Base-by-base conservation (phyloP, 495 filamentous ascomycete species). In the Penicillium mononematosum region DNA sequence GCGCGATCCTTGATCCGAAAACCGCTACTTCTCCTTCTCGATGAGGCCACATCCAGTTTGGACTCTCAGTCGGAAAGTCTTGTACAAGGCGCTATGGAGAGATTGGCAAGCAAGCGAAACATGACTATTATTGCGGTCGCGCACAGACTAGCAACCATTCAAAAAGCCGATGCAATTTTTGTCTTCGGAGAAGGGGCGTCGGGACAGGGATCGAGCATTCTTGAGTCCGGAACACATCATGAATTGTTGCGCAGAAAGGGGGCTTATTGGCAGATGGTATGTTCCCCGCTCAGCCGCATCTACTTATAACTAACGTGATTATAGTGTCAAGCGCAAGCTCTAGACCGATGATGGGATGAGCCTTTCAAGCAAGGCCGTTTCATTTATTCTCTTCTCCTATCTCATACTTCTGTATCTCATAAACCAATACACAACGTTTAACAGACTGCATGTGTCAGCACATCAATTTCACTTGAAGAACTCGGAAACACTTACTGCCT, bases 71-170 rank as follows among this genome's bases (percentile, higher is more conserved):
- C 64, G 0, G 78, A 82, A 52, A 63, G 62, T 19, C 34, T 73
- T 4, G 70, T 78, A 0, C 73, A 76, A 44, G 43, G 46, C 4
- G 75, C 68, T 0, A 50, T 78, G 9, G 64, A 72, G 5, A 12
- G 34, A 22, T 17, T 56, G 5, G 65, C 75, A 14, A 80, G 83
- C 4, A 70, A 80, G 5, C 80, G 84, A 55, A 87, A 85, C 12
- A 87, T 91, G 27, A 93, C 85, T 0, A 86, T 86, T 24, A 74
- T 92, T 20, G 86, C 83, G 4, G 83, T 92, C 38, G 89, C 89
- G 20, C 90, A 95, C 69, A 72, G 89, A 1, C 66, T 93, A 46
- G 75, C 78, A 9, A 92, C 88, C 6, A 85, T 93, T 17, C 79
- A 81, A 38, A 84, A 85, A 60, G 88, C 89, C 0, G 87, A 92